Base-by-base conservation (phyloP, 371 early-diverging fungal species). In the Mortierella sp. region DNA sequence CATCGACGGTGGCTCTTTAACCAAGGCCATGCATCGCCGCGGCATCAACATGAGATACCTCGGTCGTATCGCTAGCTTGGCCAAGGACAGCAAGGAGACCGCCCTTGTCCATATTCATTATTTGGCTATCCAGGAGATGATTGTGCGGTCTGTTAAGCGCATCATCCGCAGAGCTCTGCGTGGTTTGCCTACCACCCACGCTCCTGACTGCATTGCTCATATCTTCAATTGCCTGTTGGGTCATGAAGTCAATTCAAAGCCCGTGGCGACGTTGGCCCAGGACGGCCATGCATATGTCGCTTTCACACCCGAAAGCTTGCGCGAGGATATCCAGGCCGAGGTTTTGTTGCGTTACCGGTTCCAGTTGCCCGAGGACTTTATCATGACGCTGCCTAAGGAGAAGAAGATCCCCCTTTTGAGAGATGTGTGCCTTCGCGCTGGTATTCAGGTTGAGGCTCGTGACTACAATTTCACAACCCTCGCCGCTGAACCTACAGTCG, bases 1-100 rank as follows among this genome's bases (percentile, higher is more conserved):
- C 32, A 75, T 94, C 26, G 95, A 94, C 75, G 92, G 94, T 43
- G 89, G 87, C 50, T 84, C 91, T 17, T 82, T 97, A 48, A 90
- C 92, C n/a, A 86, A 85, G 64, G 84, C 90, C 8, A 89, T 98
- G 88, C 98, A 98, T 71, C 90, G 89, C 51, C 94, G 95, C 41
- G 98, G 98, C 72, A 91, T 98, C 82, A 98, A 97, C 83, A 96
- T 97, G 95, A 90, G 98, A 53, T 97, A 97, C 72, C 86, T 98
- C 11, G 97, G 97, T 27, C 87, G 81, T 46, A 80, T 95, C 21
- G 89, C 89, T 21, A 64, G 79, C 19, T 55, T 91, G 27, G 82
- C 94, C 26, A 79, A 87, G 15, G 71, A 87, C 30, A 81, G 83
- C 53, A 82, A 89, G 21, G 89, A 83, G 48, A 79, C 86, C 41